Percentiles rank a stretch among this genome's conserved stretches.
phyloP scores from a whole-genome alignment of 257 asterid species.

The Rhazya stricta region DNA sequence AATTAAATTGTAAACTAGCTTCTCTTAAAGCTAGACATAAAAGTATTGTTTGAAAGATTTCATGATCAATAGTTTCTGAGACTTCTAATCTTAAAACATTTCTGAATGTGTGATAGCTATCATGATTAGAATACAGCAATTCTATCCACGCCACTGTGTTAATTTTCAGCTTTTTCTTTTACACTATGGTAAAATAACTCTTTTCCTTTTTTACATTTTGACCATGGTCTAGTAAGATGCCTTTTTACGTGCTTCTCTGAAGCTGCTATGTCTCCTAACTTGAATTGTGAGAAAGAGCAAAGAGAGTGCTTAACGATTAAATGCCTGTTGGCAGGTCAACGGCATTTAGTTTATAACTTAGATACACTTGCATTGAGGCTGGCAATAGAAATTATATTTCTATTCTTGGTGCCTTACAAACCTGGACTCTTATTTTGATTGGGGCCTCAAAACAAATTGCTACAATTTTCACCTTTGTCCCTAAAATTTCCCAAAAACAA shows the following conservation, averaged over 20 bases:
- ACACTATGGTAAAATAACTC: too few relatives aligned
- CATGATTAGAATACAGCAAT: neutral
- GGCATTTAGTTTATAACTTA: slow-evolving; percentile 26
- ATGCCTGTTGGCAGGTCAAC: slow-evolving; percentile 75
- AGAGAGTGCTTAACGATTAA: neutral
- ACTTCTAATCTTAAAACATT: too few relatives aligned
- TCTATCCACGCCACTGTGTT: neutral
- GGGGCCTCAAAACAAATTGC: slow-evolving; percentile 25
- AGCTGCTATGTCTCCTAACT: neutral
- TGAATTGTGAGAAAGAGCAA: neutral
- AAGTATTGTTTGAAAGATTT: neutral
- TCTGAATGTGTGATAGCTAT: neutral
- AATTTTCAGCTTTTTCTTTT: neutral
- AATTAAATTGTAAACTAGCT: too few relatives aligned
- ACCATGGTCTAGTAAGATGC: neutral
- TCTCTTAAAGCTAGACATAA: neutral
- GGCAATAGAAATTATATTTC: slow-evolving; percentile 36
- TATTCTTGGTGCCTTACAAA: slow-evolving; percentile 72
- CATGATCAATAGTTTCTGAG: neutral
- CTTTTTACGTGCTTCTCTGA: neutral
- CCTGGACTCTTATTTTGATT: neutral
- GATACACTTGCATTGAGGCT: slow-evolving; percentile 69
- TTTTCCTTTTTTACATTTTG: neutral
- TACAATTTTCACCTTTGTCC: neutral
- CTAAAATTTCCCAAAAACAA: neutral